Evolutionary conservation across 371 early-diverging fungal genomes (phyloP), one percentile per base, ranked within the genome.

Genomic region (Syncephalastrum contaminatum): DNA sequence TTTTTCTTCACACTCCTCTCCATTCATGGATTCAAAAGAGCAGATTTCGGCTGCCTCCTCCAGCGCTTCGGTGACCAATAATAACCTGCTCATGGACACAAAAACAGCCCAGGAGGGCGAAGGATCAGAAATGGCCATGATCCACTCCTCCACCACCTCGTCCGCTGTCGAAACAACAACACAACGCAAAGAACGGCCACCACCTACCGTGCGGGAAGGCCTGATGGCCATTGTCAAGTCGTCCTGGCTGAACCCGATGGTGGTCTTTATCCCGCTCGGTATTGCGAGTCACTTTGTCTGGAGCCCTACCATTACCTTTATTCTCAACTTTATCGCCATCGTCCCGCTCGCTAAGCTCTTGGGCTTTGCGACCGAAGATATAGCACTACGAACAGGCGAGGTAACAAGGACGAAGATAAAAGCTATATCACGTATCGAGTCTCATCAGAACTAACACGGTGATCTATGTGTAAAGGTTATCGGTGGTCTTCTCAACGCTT

Each of bases 241-340:
- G 39, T 81, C 84, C 16, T 83, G 72, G 73, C 58, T 90, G 50
- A 91, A 91, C 59, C 45, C 85, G 14, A 64, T 91, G 4, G 61
- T 88, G 0, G 46, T 92, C 5, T 87, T 92, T 40, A 68, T 90
- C 8, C 95, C 95, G 0, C 69, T 94, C 3, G 95, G 93, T 21
- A 83, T 90, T 36, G 60, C 84, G 0, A 75, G 88, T 20, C 75
- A 76, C 50, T 67, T 80, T 21, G 69, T 80, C 8, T 91, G 90
- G 85, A 64, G 77, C 4, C 77, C 84, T 7, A 80, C 85, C 4
- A 60, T 82, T 0, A 75, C 83, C 1, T 96, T 96, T 60, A 53
- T 84, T 16, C 70, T 93, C 56, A 97, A 97, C 75, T 93, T 95
- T 48, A 75, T 93, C 25, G 94, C 94, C 14, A 91, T 97, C 51